These are phyloP conservation scores for Crassisporium funariophilum DNA, from an alignment of 768 basidiomycete species.

Conservation along the genomic window DNA sequence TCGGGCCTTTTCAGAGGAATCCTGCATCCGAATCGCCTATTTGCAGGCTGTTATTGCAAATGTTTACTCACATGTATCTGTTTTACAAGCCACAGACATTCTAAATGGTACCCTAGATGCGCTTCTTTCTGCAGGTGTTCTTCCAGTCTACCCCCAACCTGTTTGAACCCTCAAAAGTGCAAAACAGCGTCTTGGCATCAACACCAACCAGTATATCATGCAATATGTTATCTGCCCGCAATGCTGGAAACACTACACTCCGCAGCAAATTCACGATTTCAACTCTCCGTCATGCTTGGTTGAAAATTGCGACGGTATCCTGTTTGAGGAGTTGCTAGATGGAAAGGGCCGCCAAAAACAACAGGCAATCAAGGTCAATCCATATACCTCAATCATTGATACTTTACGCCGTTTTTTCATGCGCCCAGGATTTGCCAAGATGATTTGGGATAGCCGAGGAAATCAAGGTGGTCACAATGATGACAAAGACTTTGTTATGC, in stretches of 20 bases:
- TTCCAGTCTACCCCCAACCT: constrained; percentile 19
- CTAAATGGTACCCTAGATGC: constrained; percentile 1
- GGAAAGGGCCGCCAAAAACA: constrained; percentile 9
- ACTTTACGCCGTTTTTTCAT: constrained; percentile 20
- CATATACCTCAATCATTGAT: constrained; percentile 23
- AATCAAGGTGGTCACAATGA: constrained; percentile 11
- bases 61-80: constrained; percentile 5
- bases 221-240: constrained; percentile 18
- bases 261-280: constrained; percentile 8
- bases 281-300: constrained; percentile 11
- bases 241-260: constrained; percentile 23
- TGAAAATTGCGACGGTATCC: constrained; percentile 11
- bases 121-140: constrained; percentile 7
- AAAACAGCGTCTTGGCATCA: constrained; percentile 23
- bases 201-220: constrained; percentile 24
- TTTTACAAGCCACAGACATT: neutral
- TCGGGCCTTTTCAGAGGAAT: constrained; percentile 1
- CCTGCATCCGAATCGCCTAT: constrained; percentile 4
- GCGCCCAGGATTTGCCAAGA: constrained; percentile 13
- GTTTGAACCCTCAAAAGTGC: constrained; percentile 21
- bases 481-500: constrained; percentile 25
- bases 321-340: constrained; percentile 9
- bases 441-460: constrained; percentile 11
- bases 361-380: constrained; percentile 11
- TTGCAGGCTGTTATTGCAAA: constrained; percentile 2